Percentiles rank a stretch among this genome's conserved stretches.
Conservation (phyloP, 371 early-diverging fungal genomes). For the Lichtheimia corymbifera region DNA sequence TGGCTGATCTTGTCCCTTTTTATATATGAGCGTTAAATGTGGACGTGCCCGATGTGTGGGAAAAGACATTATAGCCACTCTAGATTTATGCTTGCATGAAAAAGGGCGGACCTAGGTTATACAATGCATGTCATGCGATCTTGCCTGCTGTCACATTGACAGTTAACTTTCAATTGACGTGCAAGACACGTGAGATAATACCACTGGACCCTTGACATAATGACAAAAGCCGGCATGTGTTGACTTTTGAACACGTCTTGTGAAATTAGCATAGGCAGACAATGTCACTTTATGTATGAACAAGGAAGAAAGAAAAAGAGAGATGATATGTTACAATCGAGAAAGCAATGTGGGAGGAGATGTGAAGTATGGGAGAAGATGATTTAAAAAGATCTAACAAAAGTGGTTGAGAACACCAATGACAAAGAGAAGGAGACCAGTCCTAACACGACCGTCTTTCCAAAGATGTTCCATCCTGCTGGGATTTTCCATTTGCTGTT, state of each 20-base stretch:
- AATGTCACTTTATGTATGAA: not conserved
- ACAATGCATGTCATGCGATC: too few species aligned
- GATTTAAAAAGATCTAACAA: conserved; percentile 17
- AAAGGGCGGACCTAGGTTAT: too few species aligned
- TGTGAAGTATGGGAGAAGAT: not conserved
- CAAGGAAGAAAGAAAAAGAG: not conserved
- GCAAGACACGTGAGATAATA: too few species aligned
- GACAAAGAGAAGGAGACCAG: conserved; percentile 12
- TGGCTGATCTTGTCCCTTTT: too few species aligned
- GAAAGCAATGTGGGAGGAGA: not conserved
- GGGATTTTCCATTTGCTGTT: not conserved
- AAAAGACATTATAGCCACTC: too few species aligned
- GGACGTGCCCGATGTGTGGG: too few species aligned
- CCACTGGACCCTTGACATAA: too few species aligned
- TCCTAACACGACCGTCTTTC: conserved; percentile 25
- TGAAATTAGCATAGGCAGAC: not conserved
- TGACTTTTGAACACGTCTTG: conserved; percentile 2
- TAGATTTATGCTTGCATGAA: too few species aligned
- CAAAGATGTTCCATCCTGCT: not conserved
- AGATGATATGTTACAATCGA: conserved; percentile 2
- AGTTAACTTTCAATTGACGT: too few species aligned
- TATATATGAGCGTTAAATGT: too few species aligned
- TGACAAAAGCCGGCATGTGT: not conserved
- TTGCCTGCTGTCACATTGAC: too few species aligned
- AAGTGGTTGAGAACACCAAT: conserved; percentile 28